Base-by-base conservation (phyloP, 257 asterid species). In the Nemophila menziesii region DNA sequence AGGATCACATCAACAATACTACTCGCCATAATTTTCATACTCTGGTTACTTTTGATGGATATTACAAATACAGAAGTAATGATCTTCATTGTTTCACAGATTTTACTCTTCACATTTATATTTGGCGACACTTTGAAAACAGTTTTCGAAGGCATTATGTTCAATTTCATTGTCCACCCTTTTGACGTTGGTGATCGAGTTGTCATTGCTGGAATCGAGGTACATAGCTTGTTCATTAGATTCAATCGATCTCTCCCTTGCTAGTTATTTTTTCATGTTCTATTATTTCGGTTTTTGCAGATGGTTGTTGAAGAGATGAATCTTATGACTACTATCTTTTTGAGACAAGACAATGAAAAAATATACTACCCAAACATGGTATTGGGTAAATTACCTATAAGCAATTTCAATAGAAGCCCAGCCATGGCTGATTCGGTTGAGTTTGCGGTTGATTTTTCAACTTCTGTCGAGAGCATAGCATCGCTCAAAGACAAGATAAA, bases 381-480 rank as follows among this genome's bases (percentile, higher is more conserved):
- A 26, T 51, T 62, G 46, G 44, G 50, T 8, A 44, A 46, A 5
- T 36, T 36, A 39, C 37, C 50, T n/a, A 55, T 62, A 54, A 29
- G 58, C 20, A 61, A 61, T 44, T 61, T 24, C 40, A 72, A 77
- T 27, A 51, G 93, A 20, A 81, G 93, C 57, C 89, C 89, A 1
- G 82, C 77, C 45, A 60, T 79, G 94, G 82, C 89, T 0, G 94
- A 83, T 43, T 18, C 76, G 18, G 74, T 83, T 8, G 83, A 66
- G 51, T 83, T 83, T 52, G 72, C 80, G 26, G 66, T 83, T 10
- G 92, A 76, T 69, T 72, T 79, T 34, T 58, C 69, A 16, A 83
- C 92, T 48, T 64, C 94, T 12, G 60, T 52, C 8, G 79, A 69
- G 68, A 77, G 55, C 60, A 57, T 83, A 37, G 77, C 76, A 14